phyloP scores from a whole-genome alignment of 768 basidiomycete genomes.

The Hericium rajendrae region DNA sequence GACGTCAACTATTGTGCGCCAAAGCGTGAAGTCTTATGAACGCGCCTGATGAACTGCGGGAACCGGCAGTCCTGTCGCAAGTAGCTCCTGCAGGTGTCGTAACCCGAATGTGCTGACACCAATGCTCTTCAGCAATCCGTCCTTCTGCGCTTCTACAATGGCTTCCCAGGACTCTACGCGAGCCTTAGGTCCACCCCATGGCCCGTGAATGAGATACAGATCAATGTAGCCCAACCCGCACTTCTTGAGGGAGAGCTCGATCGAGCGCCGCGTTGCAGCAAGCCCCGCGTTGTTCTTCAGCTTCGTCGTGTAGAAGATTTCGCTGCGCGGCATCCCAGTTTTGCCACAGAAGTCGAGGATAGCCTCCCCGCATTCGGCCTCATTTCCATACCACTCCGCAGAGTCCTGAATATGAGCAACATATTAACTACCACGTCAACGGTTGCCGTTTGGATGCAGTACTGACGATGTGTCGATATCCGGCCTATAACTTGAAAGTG shows the following conservation, averaged over 20 bases:
- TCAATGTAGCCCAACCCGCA: conserved; percentile 59
- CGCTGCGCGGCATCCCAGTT: conserved; percentile 40
- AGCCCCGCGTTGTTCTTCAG: conserved; percentile 49
- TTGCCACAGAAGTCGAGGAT: conserved; percentile 44
- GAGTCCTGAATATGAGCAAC: conserved; percentile 27
- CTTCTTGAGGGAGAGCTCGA: conserved; percentile 41
- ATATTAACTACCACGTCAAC: neutral
- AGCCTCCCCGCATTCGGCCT: conserved; percentile 51
- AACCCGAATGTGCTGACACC: conserved; percentile 59
- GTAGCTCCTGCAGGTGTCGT: conserved; percentile 47
- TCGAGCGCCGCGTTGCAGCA: conserved; percentile 35
- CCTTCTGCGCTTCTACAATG: conserved; percentile 51
- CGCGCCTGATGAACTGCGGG: conserved; percentile 55
- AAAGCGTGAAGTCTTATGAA: neutral
- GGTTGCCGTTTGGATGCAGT: too few species aligned
- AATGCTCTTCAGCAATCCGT: conserved; percentile 48
- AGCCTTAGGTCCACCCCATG: conserved; percentile 48
- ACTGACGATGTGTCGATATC: conserved; percentile 55
- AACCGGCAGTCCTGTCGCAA: conserved; percentile 33
- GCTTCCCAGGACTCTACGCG: conserved; percentile 59
- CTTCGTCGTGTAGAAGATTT: conserved; percentile 67
- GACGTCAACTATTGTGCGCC: conserved; percentile 1
- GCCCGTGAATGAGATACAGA: conserved; percentile 63
- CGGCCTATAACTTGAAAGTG: conserved; percentile 30
- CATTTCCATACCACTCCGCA: conserved; percentile 54